Base-by-base conservation (phyloP, 2,329 filamentous ascomycete genomes). In the Calonectria pseudoreteaudii region DNA sequence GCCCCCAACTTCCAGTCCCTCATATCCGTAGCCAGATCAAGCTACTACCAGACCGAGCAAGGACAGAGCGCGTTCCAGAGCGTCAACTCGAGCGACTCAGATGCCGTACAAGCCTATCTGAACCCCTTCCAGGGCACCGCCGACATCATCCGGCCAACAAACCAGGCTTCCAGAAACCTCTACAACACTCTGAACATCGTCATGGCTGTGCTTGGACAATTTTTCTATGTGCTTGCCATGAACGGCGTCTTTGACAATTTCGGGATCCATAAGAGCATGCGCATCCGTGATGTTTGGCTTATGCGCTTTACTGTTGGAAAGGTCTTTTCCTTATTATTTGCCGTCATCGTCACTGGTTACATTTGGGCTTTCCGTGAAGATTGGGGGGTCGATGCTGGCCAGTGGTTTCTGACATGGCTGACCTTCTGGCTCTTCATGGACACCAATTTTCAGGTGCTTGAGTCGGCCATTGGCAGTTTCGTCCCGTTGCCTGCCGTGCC, bases 311-410 rank as follows among this genome's bases (percentile, higher is more conserved):
- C 74, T 28, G 75, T 82, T n/a, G 82, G 82, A 36, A 70, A 81
- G 8, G n/a, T 81, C 20, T 86, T 84, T 76, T 81, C 81, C 2
- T 76, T 84, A 52, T 60, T 86, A 16, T 84, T 82, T 18, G 82
- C 85, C 0, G 75, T 88, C 2, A 83, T 82, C 34, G 81, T 84
- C 23, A 79, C 85, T 0, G 86, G 85, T 0, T 83, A 83, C 38
- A 84, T 87, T 68, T 88, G 87, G 87, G 86, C 85, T 0, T 88
- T 87, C 77, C 79, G 83, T 2, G 84, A 85, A 38, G 79, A 77
- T 30, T 88, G 87, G 87, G 67, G 73, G 3, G 85, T 87, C 8
- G 79, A 80, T 31, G 82, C 79, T 9, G 23, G 64, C 3, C 65
- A 79, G 34, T 83, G 82, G 49, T 79, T 70, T 4, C 49, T 75